phyloP scores from a whole-genome alignment of 306 rosid species.

The Cicer bijugum region DNA sequence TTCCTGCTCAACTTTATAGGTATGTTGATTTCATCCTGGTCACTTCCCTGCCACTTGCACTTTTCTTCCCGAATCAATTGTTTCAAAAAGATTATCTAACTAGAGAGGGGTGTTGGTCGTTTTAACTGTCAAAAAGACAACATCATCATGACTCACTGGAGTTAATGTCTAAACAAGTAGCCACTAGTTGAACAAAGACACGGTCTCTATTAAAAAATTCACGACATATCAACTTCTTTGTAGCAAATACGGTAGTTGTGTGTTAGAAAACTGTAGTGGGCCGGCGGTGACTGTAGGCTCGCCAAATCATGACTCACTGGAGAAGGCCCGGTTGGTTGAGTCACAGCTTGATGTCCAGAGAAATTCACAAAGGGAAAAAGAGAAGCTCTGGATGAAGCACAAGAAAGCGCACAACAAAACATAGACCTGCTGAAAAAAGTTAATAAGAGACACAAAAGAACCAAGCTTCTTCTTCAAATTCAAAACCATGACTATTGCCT shows the following conservation, averaged over 20 bases:
- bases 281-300: background rate
- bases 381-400: background rate
- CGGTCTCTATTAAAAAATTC: background rate
- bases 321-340: background rate
- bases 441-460: background rate
- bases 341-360: background rate
- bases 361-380: background rate
- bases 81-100: constrained; percentile 40
- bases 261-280: background rate
- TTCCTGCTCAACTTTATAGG: constrained; percentile 90
- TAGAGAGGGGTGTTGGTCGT: no score
- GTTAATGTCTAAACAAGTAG: background rate
- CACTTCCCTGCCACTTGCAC: background rate
- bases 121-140: no score
- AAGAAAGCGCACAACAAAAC: background rate
- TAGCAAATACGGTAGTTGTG: background rate
- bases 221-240: background rate
- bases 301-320: background rate
- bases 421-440: background rate
- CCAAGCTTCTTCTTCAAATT: background rate
- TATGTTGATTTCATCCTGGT: constrained; percentile 45
- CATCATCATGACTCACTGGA: background rate
- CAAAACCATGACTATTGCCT: background rate
- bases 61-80: constrained; percentile 14
- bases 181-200: background rate